phyloP scores from a whole-genome alignment of 805 yeast species.

The Ogataea paradorogensis region DNA sequence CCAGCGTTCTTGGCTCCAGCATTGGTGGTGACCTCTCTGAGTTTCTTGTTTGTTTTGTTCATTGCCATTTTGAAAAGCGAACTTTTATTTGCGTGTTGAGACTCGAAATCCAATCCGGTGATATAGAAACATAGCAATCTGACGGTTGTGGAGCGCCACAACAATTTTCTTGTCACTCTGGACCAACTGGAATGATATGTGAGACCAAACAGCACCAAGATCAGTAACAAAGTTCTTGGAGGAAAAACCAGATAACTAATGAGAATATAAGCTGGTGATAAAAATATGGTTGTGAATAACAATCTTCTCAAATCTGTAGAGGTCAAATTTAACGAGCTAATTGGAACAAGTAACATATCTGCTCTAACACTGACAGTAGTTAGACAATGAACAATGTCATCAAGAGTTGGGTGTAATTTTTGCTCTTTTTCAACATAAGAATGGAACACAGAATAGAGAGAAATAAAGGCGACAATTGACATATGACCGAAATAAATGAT shows the following conservation, averaged over 20 bases:
- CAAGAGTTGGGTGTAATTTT: constrained; percentile 72
- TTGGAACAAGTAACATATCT: constrained; percentile 76
- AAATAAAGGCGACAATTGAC: constrained; percentile 57
- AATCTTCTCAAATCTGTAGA: constrained; percentile 77
- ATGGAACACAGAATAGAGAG: constrained; percentile 58
- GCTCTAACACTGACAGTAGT: constrained; percentile 72
- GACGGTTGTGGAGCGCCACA: constrained; percentile 78
- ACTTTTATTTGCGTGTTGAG: constrained; percentile 32
- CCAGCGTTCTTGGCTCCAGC: constrained; percentile 19
- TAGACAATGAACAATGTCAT: constrained; percentile 76
- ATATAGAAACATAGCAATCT: constrained; percentile 73
- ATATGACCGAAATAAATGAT: constrained; percentile 83
- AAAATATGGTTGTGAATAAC: constrained; percentile 76
- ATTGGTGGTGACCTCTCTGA: constrained; percentile 23
- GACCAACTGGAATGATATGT: constrained; percentile 88
- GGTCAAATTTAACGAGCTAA: constrained; percentile 68
- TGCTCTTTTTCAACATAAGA: constrained; percentile 56
- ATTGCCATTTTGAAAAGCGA: constrained; percentile 52
- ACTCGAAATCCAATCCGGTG: constrained; percentile 77
- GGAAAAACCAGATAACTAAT: constrained; percentile 64
- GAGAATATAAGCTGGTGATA: constrained; percentile 81
- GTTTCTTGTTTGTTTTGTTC: constrained; percentile 47
- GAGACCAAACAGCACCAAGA: constrained; percentile 57
- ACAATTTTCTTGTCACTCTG: constrained; percentile 72
- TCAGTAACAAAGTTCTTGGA: constrained; percentile 64